Base-by-base conservation (phyloP, 2,329 filamentous ascomycete genomes). In the Alternaria burnsii region DNA sequence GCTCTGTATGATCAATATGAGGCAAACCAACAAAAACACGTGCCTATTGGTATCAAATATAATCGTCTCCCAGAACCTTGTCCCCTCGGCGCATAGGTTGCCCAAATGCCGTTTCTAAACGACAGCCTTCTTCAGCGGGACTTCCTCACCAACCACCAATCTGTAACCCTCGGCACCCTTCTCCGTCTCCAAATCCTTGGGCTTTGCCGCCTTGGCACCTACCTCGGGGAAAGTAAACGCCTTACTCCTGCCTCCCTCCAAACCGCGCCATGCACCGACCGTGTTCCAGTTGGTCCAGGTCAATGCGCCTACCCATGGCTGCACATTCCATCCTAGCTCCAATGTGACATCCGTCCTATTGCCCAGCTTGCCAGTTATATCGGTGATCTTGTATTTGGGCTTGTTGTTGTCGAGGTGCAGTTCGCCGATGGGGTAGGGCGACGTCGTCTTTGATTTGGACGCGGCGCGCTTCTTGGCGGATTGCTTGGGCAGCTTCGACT, bases 331-430 rank as follows among this genome's bases (percentile, higher is more conserved):
- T 75, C 95, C 90, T 54, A 98, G 83, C 71, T 89, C 88, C 64
- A 99, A 83, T 30, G 87, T 89, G 58, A 94, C 92, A 76, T 95
- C 89, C 52, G 86, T 82, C 50, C 88, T 84, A 73, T 90, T 86
- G 46, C 92, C 91, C 67, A 98, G 85, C 78, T 89, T 89, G 62
- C 94, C 91, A 11, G 86, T 87, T 11, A 94, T 91, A 78, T 97
- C 93, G 5, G 94, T 97, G 80, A 99, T 95, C 77, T 97, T 93
- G 84, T 99, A 99, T 81, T 99, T 99, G 3, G 94, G 91, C 75
- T 90, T 91, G 78, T 97, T 92, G 79, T 94, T 94, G 75, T 89
- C 88, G 67, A 98, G 85, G 58, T 87, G 86, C 40, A 98, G 81
- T 54, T 91, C 86, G 30, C 94, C 94, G 6, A 89, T 89, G 59